Percentiles rank a stretch among this genome's conserved stretches.
Conservation (phyloP, 2,329 filamentous ascomycete species). For the Aureobasidium musti region DNA sequence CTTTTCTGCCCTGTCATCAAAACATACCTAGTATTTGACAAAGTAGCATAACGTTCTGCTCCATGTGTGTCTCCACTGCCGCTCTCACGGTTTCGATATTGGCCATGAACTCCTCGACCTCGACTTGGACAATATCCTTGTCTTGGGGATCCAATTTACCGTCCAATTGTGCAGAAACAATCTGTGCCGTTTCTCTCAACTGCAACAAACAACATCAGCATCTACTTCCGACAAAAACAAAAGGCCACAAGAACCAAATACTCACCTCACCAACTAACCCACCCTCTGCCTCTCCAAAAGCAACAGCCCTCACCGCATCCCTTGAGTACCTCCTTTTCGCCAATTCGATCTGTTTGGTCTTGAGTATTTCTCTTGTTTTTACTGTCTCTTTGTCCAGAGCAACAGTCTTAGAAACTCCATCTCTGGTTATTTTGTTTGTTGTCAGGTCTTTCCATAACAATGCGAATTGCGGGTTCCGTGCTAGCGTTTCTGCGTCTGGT, state of each 20-base stretch:
- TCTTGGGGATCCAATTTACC: slow-evolving; percentile 44
- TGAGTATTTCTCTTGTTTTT: slow-evolving; percentile 45
- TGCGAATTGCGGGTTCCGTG: slow-evolving; percentile 50
- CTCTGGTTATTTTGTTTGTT: slow-evolving; percentile 46
- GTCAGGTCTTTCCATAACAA: slow-evolving; percentile 50
- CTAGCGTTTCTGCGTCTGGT: slow-evolving; percentile 42
- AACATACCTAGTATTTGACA: slow-evolving; percentile 37
- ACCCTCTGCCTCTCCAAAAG: slow-evolving; percentile 39
- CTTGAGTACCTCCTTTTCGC: not conserved
- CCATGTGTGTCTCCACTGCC: slow-evolving; percentile 42
- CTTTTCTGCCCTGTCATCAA: not conserved
- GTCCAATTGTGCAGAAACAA: slow-evolving; percentile 46
- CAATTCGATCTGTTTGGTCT: not conserved
- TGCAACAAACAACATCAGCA: slow-evolving; percentile 28
- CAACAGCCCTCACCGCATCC: slow-evolving; percentile 40
- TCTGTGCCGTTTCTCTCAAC: slow-evolving; percentile 48
- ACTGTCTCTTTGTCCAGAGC: slow-evolving; percentile 35
- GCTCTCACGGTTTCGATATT: slow-evolving; percentile 43
- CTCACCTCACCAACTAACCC: slow-evolving; percentile 45
- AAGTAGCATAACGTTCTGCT: slow-evolving; percentile 39
- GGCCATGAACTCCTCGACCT: slow-evolving; percentile 46
- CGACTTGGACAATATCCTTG: slow-evolving; percentile 44
- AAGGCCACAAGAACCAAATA: not conserved
- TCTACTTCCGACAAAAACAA: not conserved
- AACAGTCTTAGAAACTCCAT: slow-evolving; percentile 47